Percentiles rank a stretch among this genome's conserved stretches.
Conservation (phyloP, 352 stramenopile genomes). For the Phytophthora brassicae region DNA sequence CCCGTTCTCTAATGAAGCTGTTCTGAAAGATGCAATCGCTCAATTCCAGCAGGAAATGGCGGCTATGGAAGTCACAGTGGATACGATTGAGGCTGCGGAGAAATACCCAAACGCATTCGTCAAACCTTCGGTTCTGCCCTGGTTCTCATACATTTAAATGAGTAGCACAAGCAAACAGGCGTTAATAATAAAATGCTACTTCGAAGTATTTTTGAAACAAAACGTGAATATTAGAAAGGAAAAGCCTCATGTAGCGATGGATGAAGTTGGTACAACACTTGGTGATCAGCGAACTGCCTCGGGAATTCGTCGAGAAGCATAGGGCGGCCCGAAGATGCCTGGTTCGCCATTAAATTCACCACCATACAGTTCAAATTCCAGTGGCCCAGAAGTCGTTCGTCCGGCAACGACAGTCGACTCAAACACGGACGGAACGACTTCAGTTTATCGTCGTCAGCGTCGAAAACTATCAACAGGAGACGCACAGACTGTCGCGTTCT, state of each 20-base stretch:
- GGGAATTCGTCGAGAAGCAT: slow-evolving; percentile 2
- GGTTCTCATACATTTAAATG: slow-evolving; percentile 34
- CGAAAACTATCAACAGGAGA: slow-evolving; percentile 3
- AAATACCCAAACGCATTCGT: slow-evolving; percentile 62
- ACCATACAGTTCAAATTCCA: not conserved
- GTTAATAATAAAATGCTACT: too few relatives aligned
- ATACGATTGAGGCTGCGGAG: slow-evolving; percentile 86
- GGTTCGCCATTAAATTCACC: not conserved
- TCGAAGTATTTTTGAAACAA: not conserved
- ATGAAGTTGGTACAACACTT: not conserved
- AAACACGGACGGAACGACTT: not conserved
- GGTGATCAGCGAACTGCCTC: not conserved
- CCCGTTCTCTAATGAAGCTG: slow-evolving; percentile 26
- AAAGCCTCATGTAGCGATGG: not conserved
- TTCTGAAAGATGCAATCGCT: slow-evolving; percentile 18
- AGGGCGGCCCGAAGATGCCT: not conserved
- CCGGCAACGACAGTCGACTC: not conserved
- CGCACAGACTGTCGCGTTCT: slow-evolving; percentile 8
- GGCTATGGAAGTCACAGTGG: slow-evolving; percentile 26
- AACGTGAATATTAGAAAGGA: not conserved
- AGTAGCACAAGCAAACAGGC: too few relatives aligned
- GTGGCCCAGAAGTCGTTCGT: not conserved
- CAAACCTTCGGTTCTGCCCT: slow-evolving; percentile 28
- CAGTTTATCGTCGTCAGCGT: not conserved
- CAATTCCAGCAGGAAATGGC: slow-evolving; percentile 25